Percentiles rank a stretch among this genome's conserved stretches.
Conservation (phyloP, 169 alveolate genomes). For the Cryptosporidium meleagridis region DNA sequence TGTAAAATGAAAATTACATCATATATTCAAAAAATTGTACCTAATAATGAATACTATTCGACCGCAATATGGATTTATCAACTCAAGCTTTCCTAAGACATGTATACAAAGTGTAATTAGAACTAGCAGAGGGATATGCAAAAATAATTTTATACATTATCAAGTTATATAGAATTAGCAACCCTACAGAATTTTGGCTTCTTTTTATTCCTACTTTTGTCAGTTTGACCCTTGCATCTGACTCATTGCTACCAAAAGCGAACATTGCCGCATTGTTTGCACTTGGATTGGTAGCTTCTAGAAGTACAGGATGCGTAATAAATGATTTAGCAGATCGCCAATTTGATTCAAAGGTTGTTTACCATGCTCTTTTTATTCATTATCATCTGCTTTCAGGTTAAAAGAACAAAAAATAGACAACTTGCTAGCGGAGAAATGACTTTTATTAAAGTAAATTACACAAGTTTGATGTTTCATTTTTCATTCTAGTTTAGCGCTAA, state of each 20-base stretch:
- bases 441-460: neutral
- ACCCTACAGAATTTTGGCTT: conserved; percentile 1
- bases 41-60: neutral
- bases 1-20: neutral
- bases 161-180: neutral
- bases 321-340: conserved; percentile 85
- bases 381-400: conserved; percentile 80
- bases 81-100: neutral
- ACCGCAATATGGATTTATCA: neutral
- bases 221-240: neutral
- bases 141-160: neutral
- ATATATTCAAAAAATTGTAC: neutral
- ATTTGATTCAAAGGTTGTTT: conserved; percentile 76
- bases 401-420: conserved; percentile 93
- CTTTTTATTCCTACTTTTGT: neutral
- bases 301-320: conserved; percentile 82
- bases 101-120: neutral
- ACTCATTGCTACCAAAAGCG: neutral
- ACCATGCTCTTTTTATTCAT: neutral
- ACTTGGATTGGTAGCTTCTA: conserved; percentile 72
- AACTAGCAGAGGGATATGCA: neutral
- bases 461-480: conserved; percentile 50
- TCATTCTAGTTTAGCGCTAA: conserved; percentile 19
- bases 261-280: neutral
- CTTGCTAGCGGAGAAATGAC: conserved; percentile 91